Conservation (phyloP, 805 yeast species). For the Saccharomycopsis sp. region DNA sequence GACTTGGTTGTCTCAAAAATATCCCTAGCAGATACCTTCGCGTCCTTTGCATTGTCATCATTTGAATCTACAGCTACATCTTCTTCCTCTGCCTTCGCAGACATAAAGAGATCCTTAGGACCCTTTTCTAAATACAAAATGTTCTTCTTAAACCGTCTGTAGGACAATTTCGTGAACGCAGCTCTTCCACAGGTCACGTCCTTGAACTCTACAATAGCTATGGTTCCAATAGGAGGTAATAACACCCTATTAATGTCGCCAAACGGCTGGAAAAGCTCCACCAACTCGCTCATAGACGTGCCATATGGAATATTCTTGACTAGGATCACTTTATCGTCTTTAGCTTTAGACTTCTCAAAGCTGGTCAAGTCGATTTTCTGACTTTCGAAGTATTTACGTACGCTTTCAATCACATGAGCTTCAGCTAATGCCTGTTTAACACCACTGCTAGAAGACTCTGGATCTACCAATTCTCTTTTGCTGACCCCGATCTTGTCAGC, state of each 20-base stretch:
- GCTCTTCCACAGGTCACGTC: conserved; percentile 79
- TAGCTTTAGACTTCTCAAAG: conserved; percentile 53
- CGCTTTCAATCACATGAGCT: conserved; percentile 90
- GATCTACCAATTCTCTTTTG: conserved; percentile 80
- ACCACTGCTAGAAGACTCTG: conserved; percentile 79
- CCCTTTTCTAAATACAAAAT: conserved; percentile 91
- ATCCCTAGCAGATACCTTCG: conserved; percentile 40
- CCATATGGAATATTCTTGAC: conserved; percentile 91
- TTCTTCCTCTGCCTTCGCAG: conserved; percentile 42
- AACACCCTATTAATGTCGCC: conserved; percentile 76
- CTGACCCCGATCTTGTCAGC: conserved; percentile 77
- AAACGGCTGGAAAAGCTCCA: conserved; percentile 70
- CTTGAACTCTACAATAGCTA: conserved; percentile 86
- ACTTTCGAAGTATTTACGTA: conserved; percentile 76
- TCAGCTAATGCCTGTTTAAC: conserved; percentile 97
- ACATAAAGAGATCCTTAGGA: conserved; percentile 70
- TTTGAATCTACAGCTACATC: conserved; percentile 24
- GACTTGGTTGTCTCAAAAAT: conserved; percentile 33
- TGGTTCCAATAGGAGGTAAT: conserved; percentile 96
- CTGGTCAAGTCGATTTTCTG: conserved; percentile 79
- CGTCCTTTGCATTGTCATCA: conserved; percentile 33
- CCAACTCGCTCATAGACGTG: conserved; percentile 71
- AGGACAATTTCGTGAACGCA: conserved; percentile 84
- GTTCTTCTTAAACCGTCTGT: conserved; percentile 79
- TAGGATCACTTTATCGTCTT: conserved; percentile 74